These are phyloP conservation scores for Triticum aestivum DNA, from an alignment of 176 grass and related monocot genomes.

Conservation along the genomic window IWGSC_CS_RefSeq_v2.1 NC_057813.1:13271373-13271872, in stretches of 20 bases:
- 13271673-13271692: slow-evolving; percentile 95
- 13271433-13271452: slow-evolving; percentile 77
- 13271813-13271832: slow-evolving; percentile 46
- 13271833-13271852: not conserved
- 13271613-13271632: slow-evolving; percentile 85
- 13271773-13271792: slow-evolving; percentile 98
- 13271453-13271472: slow-evolving; percentile 77
- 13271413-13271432: slow-evolving; percentile 76
- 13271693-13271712: slow-evolving; percentile 87
- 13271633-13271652: slow-evolving; percentile 74
- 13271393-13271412: slow-evolving; percentile 58
- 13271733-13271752: slow-evolving; percentile 82
- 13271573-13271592: slow-evolving; percentile 85
- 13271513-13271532: not conserved
- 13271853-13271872: not conserved
- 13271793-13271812: slow-evolving; percentile 57
- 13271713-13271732: slow-evolving; percentile 63
- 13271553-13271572: slow-evolving; percentile 71
- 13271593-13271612: slow-evolving; percentile 87
- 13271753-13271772: slow-evolving; percentile 95
- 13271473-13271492: not conserved
- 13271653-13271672: slow-evolving; percentile 82
- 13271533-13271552: not conserved
- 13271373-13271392: slow-evolving; percentile 64
- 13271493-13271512: not conserved